Percentiles rank a stretch among this genome's conserved stretches.
These are phyloP conservation scores for Dryadomyces quercus-mongolicae DNA, from an alignment of 2,329 filamentous ascomycete species.

Conservation along the genomic window DNA sequence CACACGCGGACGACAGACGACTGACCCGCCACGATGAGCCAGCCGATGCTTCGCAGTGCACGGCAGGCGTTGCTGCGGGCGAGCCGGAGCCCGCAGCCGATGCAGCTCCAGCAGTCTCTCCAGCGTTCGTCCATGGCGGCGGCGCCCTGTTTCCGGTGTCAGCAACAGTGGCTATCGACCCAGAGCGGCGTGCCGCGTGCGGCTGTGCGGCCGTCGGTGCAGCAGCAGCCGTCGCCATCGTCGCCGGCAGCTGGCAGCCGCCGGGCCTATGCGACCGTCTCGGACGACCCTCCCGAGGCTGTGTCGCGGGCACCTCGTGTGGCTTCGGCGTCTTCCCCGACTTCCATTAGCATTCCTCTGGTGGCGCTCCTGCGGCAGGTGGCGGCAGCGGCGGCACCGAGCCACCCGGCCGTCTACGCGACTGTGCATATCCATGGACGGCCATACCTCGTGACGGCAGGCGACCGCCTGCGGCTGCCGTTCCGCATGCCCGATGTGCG, in stretches of 20 bases:
- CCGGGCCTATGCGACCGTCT: background rate
- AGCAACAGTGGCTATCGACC: background rate
- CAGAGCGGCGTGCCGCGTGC: too few species aligned
- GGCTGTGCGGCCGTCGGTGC: too few species aligned
- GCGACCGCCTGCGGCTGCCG: slow-evolving; percentile 64
- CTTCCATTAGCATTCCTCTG: background rate
- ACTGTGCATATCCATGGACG: slow-evolving; percentile 68
- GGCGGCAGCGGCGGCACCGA: background rate
- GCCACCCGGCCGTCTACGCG: slow-evolving; percentile 40
- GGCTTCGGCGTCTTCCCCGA: background rate
- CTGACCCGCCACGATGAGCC: background rate
- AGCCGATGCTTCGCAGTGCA: background rate
- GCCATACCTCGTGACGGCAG: slow-evolving; percentile 67
- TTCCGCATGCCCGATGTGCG: slow-evolving; percentile 66
- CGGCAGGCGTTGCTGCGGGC: background rate
- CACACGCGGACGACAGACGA: too few species aligned
- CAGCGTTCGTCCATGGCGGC: background rate
- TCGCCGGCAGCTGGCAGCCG: too few species aligned
- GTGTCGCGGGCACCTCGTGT: background rate
- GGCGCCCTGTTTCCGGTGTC: background rate
- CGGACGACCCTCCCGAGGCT: background rate
- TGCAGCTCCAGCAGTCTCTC: too few species aligned
- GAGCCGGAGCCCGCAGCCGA: background rate
- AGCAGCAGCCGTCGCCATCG: too few species aligned
- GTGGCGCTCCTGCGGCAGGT: background rate